phyloP scores from a whole-genome alignment of 805 yeast species.

The Metschnikowia corniflorae region DNA sequence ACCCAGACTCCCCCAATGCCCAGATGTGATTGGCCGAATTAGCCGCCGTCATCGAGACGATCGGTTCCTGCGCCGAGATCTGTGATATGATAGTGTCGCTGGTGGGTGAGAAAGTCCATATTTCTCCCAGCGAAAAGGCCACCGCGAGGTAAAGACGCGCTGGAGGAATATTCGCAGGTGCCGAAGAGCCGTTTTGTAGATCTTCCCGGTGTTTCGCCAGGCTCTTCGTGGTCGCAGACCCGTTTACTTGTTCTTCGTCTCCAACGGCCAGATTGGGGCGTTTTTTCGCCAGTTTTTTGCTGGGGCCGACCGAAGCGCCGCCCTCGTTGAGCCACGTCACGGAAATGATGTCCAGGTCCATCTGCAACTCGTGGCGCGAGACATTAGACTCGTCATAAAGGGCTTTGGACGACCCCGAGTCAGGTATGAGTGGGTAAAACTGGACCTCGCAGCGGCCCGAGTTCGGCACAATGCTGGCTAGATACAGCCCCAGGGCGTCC shows the following conservation, averaged over 20 bases:
- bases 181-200: neutral
- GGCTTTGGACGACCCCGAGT: too few species aligned
- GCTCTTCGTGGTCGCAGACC: neutral
- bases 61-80: constrained; percentile 22
- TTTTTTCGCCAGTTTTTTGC: constrained; percentile 7
- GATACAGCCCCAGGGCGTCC: constrained; percentile 28
- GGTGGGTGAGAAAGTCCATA: constrained; percentile 43
- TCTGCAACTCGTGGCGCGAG: constrained; percentile 38
- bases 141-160: constrained; percentile 26
- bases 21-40: constrained; percentile 19
- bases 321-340: constrained; percentile 35
- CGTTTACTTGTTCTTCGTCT: constrained; percentile 2
- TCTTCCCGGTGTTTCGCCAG: neutral
- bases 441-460: constrained; percentile 46
- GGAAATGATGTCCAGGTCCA: constrained; percentile 34
- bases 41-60: constrained; percentile 18
- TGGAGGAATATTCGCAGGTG: neutral
- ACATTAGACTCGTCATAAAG: constrained; percentile 19
- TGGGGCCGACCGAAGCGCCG: constrained; percentile 1
- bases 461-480: constrained; percentile 40
- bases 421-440: constrained; percentile 26
- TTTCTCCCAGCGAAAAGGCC: constrained; percentile 33
- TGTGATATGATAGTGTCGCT: constrained; percentile 38
- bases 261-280: constrained; percentile 1
- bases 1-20: constrained; percentile 20